Evolutionary conservation across 768 basidiomycete species (phyloP), one percentile per base, ranked within the genome.

Genomic region (Paxillus rubicundulus): DNA sequence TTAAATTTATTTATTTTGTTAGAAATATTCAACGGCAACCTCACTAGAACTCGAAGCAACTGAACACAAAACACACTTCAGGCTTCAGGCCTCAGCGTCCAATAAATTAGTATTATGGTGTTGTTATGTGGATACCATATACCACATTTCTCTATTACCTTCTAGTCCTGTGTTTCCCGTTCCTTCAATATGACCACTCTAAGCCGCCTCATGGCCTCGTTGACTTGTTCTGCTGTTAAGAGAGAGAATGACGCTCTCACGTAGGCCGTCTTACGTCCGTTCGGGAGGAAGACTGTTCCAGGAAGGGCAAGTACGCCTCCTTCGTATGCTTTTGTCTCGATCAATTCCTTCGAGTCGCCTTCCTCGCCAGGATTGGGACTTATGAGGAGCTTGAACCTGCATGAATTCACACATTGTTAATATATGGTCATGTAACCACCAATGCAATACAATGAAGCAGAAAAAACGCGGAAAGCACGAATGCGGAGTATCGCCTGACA

Each of bases 301-400:
- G 94, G 94, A 10, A 97, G 78, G 16, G 89, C 92, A n/a, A 97
- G 81, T 8, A 97, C 89, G 17, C 92, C 93, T 20, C 81, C 80
- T 58, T 85, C 82, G 50, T 89, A 79, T 9, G 92, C 92, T 49
- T 82, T 84, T 7, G 80, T 85, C 50, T 79, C 76, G 60, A 96
- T 90, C 45, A 95, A 60, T 13, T 74, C 72, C 61, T 81, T 82
- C 5, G 91, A 90, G 66, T 97, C 91, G 21, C 77, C 82, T 55
- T 79, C 76, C 24, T 68, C 62, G 50, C 57, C 57, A 32, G 63
- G 51, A 53, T 69, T 55, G 14, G 64, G 61, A 46, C 61, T 70
- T 16, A 85, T 66, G 21, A 81, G 70, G 45, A 89, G 76, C 65
- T 85, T 87, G 71, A 89, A 88, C 87, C 87, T 89, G 50, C 21